A percentile compares a stretch with the other conserved stretches of the same genome.
These are phyloP conservation scores for Botrytis deweyae DNA, from an alignment of 2,329 filamentous ascomycete species.

Conservation along the genomic window DNA sequence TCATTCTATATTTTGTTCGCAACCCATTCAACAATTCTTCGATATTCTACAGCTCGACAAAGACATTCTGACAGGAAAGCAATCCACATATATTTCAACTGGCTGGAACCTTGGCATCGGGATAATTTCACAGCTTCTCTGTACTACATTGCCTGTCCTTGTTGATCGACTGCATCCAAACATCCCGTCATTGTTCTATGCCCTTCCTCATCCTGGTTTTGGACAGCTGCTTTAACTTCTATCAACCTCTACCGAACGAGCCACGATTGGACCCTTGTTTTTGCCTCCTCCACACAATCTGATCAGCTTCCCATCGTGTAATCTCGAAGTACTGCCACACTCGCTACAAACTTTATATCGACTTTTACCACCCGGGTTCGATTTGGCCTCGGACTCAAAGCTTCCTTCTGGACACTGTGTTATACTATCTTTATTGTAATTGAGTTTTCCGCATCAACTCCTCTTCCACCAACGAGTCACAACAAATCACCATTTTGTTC, in stretches of 20 bases:
- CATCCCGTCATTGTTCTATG: neutral
- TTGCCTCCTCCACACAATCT: conserved; percentile 20
- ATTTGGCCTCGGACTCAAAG: neutral
- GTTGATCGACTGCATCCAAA: neutral
- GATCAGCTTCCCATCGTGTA: conserved; percentile 1
- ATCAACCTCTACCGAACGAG: conserved; percentile 13
- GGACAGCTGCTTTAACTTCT: conserved; percentile 7
- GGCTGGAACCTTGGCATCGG: neutral
- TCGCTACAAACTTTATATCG: conserved; percentile 12
- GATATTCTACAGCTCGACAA: neutral
- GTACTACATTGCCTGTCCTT: conserved; percentile 2
- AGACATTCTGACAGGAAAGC: neutral
- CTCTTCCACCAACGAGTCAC: neutral
- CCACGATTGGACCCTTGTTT: conserved; percentile 20
- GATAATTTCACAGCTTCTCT: conserved; percentile 1
- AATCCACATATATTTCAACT: neutral
- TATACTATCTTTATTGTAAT: neutral
- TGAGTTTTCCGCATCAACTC: neutral
- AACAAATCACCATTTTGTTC: neutral
- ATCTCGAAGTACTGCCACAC: neutral
- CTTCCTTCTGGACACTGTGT: neutral
- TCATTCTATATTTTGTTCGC: conserved; percentile 3
- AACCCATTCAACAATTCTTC: neutral
- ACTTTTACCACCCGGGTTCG: neutral
- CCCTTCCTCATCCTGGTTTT: neutral